Evolutionary conservation across 805 yeast species (phyloP).

Genomic region (Saturnispora quitensis): DNA sequence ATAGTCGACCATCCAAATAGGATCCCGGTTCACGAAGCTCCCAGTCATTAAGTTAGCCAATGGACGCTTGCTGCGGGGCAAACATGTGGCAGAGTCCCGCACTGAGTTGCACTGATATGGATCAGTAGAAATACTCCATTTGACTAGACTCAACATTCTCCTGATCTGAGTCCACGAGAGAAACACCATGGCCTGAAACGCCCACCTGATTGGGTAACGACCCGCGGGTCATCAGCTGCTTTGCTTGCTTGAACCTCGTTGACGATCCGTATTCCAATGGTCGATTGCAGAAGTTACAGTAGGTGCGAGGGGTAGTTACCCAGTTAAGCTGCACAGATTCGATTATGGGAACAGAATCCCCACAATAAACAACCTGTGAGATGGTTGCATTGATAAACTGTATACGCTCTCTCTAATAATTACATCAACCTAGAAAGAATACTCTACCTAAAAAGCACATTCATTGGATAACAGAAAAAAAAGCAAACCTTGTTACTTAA

Average conservation of each 20-base stretch:
- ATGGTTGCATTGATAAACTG: constrained; percentile 7
- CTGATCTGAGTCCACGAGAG: constrained; percentile 10
- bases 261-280: neutral
- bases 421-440: neutral
- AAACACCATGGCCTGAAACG: constrained; percentile 4
- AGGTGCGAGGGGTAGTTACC: constrained; percentile 11
- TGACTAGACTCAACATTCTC: constrained; percentile 6
- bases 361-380: constrained; percentile 1
- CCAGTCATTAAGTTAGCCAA: neutral
- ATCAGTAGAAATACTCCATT: neutral
- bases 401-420: neutral
- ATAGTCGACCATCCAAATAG: neutral
- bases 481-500: too few species aligned
- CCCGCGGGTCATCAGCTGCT: neutral
- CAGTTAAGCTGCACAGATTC: constrained; percentile 1
- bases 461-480: neutral
- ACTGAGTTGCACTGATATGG: neutral
- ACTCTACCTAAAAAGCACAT: neutral
- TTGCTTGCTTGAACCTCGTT: neutral
- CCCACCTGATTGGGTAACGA: neutral
- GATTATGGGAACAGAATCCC: neutral
- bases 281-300: constrained; percentile 3
- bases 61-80: neutral
- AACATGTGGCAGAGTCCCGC: constrained; percentile 5
- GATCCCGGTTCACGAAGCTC: neutral